Evolutionary conservation across 768 basidiomycete genomes (phyloP).

Genomic region (Amanita muscaria): DNA sequence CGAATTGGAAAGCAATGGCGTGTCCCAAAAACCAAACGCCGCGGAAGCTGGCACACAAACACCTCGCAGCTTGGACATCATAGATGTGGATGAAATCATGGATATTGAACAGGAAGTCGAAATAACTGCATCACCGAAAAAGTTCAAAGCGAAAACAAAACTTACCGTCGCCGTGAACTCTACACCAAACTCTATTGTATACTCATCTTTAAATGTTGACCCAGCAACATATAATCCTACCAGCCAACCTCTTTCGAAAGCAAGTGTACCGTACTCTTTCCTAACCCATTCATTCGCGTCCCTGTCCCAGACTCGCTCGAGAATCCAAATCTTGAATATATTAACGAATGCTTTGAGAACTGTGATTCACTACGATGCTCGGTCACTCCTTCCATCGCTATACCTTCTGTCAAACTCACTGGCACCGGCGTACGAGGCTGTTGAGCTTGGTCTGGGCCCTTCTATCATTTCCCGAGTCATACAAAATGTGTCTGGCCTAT

Average conservation of each 20-base stretch:
- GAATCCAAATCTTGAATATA: conserved; percentile 57
- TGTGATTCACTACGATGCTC: conserved; percentile 54
- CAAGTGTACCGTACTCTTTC: conserved; percentile 58
- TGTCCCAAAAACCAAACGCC: too few species aligned
- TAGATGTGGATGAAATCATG: conserved; percentile 5
- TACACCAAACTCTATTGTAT: conserved; percentile 14
- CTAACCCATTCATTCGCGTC: conserved; percentile 54
- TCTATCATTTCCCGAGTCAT: conserved; percentile 63
- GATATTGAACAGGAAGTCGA: too few species aligned
- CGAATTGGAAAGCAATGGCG: too few species aligned
- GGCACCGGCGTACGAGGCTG: conserved; percentile 60
- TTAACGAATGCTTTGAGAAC: conserved; percentile 70
- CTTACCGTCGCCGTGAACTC: neutral
- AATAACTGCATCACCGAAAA: neutral
- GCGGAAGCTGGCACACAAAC: too few species aligned
- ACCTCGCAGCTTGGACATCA: neutral
- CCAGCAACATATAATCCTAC: conserved; percentile 36
- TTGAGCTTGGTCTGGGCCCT: conserved; percentile 63
- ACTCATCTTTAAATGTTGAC: conserved; percentile 36
- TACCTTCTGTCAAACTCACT: conserved; percentile 81
- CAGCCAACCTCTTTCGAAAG: conserved; percentile 33
- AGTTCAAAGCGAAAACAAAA: neutral
- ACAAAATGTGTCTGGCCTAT: conserved; percentile 64
- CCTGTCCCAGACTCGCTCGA: conserved; percentile 60
- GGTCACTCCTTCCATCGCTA: conserved; percentile 64